Conservation (phyloP, 2,329 filamentous ascomycete species). For the Biscogniauxia sp. region DNA sequence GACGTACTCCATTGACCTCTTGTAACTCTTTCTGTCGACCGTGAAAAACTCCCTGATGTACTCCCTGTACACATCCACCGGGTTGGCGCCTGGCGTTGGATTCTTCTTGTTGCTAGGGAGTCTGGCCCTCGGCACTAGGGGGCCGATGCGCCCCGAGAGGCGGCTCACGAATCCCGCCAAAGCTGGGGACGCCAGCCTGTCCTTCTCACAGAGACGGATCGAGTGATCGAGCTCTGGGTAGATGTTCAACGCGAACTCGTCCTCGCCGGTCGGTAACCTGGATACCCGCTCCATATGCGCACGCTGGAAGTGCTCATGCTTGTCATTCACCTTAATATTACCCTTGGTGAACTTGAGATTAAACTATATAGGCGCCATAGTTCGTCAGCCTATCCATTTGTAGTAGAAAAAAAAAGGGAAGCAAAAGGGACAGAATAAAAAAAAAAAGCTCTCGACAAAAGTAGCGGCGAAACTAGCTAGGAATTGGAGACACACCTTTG, state of each 20-base stretch:
- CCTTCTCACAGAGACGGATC: slow-evolving; percentile 3
- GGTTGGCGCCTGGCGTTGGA: not conserved
- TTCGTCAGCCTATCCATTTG: slow-evolving; percentile 1
- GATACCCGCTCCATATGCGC: slow-evolving; percentile 18
- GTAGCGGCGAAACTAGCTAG: too few species aligned
- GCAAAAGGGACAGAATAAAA: too few species aligned
- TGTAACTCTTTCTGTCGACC: not conserved
- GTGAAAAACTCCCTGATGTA: slow-evolving; percentile 1
- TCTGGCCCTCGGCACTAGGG: not conserved
- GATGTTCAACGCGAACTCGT: slow-evolving; percentile 3
- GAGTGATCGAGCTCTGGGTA: slow-evolving; percentile 4
- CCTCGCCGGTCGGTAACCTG: not conserved
- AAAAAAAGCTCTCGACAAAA: not conserved
- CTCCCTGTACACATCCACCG: not conserved
- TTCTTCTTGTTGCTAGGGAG: not conserved
- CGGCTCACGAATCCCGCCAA: not conserved
- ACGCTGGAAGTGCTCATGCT: slow-evolving; percentile 73
- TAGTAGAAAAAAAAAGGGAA: not conserved
- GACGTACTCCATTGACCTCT: not conserved
- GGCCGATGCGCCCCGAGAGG: not conserved
- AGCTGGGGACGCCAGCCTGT: not conserved
- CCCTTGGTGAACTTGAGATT: slow-evolving; percentile 86
- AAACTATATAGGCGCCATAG: slow-evolving; percentile 50
- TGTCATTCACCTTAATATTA: slow-evolving; percentile 80
- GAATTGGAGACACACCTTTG: slow-evolving; percentile 53